A percentile compares a stretch with the other conserved stretches of the same genome.
Conservation (phyloP, 2,329 filamentous ascomycete species). For the Cladosporium sp. region DNA sequence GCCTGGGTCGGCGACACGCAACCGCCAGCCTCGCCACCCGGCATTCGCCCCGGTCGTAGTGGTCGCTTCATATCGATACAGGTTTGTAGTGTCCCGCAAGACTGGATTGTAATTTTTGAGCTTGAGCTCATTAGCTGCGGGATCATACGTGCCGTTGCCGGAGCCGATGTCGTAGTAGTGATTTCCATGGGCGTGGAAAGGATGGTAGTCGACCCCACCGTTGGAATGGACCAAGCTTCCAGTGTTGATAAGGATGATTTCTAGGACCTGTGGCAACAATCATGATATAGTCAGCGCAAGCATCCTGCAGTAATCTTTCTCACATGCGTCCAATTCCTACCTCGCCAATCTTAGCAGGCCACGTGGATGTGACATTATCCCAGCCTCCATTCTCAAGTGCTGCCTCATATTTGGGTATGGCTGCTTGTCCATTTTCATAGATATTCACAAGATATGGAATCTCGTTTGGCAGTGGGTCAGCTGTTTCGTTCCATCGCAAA, state of each 20-base stretch:
- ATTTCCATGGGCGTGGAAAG: conserved; percentile 53
- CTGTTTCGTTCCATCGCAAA: conserved; percentile 23
- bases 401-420: conserved; percentile 50
- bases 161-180: conserved; percentile 53
- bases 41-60: background rate
- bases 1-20: conserved; percentile 50
- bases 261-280: conserved; percentile 34
- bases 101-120: conserved; percentile 39
- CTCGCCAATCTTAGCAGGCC: conserved; percentile 53
- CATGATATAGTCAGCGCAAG: background rate
- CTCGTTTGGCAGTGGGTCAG: conserved; percentile 4
- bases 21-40: conserved; percentile 61
- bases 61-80: conserved; percentile 49
- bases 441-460: conserved; percentile 52
- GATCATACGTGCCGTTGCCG: conserved; percentile 52
- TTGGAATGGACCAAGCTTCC: conserved; percentile 25
- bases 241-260: conserved; percentile 35
- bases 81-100: conserved; percentile 47
- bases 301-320: too few species aligned
- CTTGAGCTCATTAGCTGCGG: conserved; percentile 44
- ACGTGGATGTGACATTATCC: conserved; percentile 49
- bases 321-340: conserved; percentile 27
- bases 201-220: conserved; percentile 42
- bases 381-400: conserved; percentile 50
- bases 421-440: conserved; percentile 44